These are phyloP conservation scores for Annulohypoxylon maeteangense DNA, from an alignment of 495 filamentous ascomycete species.

Conservation along the genomic window DNA sequence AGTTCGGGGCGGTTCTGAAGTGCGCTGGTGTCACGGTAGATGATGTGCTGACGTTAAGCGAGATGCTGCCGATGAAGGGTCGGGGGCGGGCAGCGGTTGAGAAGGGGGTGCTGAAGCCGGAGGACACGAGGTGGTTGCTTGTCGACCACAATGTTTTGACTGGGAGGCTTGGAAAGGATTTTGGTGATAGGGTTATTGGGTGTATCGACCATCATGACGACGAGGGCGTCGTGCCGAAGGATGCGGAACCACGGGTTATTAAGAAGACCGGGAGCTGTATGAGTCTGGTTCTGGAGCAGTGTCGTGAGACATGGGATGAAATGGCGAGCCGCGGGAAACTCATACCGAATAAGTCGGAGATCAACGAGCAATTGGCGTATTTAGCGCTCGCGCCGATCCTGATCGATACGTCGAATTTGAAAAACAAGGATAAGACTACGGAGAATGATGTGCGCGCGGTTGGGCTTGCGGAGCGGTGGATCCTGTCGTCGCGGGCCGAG, in stretches of 20 bases:
- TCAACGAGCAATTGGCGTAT: slow-evolving; percentile 70
- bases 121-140: slow-evolving; percentile 68
- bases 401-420: slow-evolving; percentile 85
- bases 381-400: slow-evolving; percentile 84
- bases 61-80: slow-evolving; percentile 52
- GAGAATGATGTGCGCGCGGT: slow-evolving; percentile 72
- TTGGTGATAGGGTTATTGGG: slow-evolving; percentile 65
- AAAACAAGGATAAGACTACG: slow-evolving; percentile 76
- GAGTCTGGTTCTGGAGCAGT: slow-evolving; percentile 77
- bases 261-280: slow-evolving; percentile 80
- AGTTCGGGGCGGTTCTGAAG: slow-evolving; percentile 70
- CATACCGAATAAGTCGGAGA: slow-evolving; percentile 37
- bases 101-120: slow-evolving; percentile 41
- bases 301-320: slow-evolving; percentile 64
- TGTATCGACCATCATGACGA: slow-evolving; percentile 95
- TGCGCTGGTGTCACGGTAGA: slow-evolving; percentile 53
- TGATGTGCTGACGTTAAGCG: slow-evolving; percentile 64
- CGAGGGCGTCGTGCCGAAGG: slow-evolving; percentile 69
- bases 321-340: slow-evolving; percentile 38
- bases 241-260: slow-evolving; percentile 69
- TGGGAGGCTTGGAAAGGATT: slow-evolving; percentile 59
- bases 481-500: slow-evolving; percentile 25
- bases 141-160: slow-evolving; percentile 92
- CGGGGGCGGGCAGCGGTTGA: no score
- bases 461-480: slow-evolving; percentile 66